These are phyloP conservation scores for Lumnitzera littorea DNA, from an alignment of 345 rosid species.

Conservation along the genomic window DNA sequence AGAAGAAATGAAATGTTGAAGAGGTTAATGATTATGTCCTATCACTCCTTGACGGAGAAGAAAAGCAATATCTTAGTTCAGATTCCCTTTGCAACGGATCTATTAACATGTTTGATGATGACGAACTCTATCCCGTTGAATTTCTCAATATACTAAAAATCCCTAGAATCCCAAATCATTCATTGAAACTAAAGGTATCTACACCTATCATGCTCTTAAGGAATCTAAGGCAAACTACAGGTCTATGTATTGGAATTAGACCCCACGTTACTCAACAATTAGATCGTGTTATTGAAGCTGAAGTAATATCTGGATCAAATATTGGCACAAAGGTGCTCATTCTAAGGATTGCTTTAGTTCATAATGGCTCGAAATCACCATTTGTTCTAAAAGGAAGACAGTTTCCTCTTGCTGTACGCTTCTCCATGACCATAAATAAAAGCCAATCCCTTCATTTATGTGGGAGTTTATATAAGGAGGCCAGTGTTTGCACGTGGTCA, in stretches of 20 bases:
- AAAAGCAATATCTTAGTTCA: background rate
- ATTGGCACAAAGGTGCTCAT: background rate
- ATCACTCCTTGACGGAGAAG: background rate
- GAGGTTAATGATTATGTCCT: background rate
- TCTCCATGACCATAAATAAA: background rate
- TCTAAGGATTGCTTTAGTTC: background rate
- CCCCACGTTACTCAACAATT: background rate
- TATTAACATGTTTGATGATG: background rate
- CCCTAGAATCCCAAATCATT: background rate
- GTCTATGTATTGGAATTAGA: constrained; percentile 6
- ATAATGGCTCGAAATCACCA: background rate
- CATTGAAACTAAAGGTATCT: background rate
- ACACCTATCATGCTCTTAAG: background rate
- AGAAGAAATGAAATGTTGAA: background rate
- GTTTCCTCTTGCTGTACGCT: background rate
- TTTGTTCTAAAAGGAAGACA: background rate
- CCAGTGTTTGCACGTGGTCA: too few relatives aligned
- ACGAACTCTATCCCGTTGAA: background rate
- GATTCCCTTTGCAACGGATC: background rate
- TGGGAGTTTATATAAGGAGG: background rate
- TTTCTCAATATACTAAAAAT: background rate
- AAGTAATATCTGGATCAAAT: background rate
- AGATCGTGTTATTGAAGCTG: background rate
- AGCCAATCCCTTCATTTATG: background rate
- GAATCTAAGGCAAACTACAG: background rate